Base-by-base conservation (phyloP, 2,329 filamentous ascomycete genomes). In the Aureobasidium pullulans region DNA sequence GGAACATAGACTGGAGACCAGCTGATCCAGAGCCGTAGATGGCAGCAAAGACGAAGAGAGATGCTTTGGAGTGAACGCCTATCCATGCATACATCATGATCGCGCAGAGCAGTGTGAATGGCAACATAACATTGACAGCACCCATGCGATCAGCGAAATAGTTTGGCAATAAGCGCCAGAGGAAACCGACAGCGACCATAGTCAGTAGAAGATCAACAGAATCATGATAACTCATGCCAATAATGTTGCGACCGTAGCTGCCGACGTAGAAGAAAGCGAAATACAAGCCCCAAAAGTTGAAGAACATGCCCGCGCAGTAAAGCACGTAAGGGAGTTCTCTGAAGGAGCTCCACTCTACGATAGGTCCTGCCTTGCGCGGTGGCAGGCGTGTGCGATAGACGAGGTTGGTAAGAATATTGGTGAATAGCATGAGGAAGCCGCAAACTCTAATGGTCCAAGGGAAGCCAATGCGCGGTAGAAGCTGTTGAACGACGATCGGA, bases 401-500 rank as follows among this genome's bases (percentile, higher is more conserved):
- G 2, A 65, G 64, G 34, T 66, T 66, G 43, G 70, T 70, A n/a
- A 65, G 42, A 0, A 61, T 52, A 0, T 69, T 69, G 0, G 70
- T 43, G 0, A 72, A 75, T 4, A 85, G 61, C 23, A 81, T 79
- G 31, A 86, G 77, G 50, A 87, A 78, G 28, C 58, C 58, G 23
- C 49, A 47, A 1, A 80, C 77, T 0, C 85, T 75, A 16, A 86
- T 78, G 0, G 85, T 85, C 84, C 84, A 87, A 0, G 76, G 75
- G 65, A 86, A 88, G 0, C 85, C 85, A 5, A 87, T 72, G 15
- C 73, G 75, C 0, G 84, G 81, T 1, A 86, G 71, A 9, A 87
- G 71, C 58, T 83, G 78, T 13, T 73, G 67, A 1, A 76, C 74
- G 19, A 79, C 67, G 1, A 81, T 75, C 0, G 86, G 85, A 66